These are phyloP conservation scores for Microdochium nivale DNA, from an alignment of 2,329 filamentous ascomycete genomes.

Conservation along the genomic window DNA sequence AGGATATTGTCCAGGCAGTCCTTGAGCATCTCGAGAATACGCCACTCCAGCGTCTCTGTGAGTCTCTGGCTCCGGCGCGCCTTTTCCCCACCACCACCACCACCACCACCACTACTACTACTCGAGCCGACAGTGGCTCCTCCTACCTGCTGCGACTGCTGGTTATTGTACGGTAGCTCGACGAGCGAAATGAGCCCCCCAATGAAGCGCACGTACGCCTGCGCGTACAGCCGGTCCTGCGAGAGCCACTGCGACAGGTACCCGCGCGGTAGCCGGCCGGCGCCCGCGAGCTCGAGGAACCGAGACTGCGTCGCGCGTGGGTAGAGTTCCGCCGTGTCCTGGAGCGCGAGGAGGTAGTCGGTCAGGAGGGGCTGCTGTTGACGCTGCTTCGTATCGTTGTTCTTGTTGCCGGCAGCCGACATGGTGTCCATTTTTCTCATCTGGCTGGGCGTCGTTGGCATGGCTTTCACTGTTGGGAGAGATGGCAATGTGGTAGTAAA, in stretches of 20 bases:
- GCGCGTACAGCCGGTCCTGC: slow-evolving; percentile 21
- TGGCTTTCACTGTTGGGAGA: neutral
- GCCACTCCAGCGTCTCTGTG: slow-evolving; percentile 13
- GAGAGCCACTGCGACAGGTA: slow-evolving; percentile 19
- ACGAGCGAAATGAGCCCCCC: slow-evolving; percentile 19
- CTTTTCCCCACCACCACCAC: neutral
- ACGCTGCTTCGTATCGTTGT: neutral
- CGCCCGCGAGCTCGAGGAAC: slow-evolving; percentile 17
- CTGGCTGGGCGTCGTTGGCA: neutral
- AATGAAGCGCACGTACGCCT: slow-evolving; percentile 21
- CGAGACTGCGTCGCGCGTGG: slow-evolving; percentile 14
- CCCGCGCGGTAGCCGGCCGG: slow-evolving; percentile 13
- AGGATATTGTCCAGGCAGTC: slow-evolving; percentile 15
- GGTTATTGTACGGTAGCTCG: too few relatives aligned
- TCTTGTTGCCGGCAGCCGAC: too few relatives aligned
- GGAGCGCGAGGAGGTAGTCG: slow-evolving; percentile 11
- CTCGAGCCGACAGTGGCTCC: neutral
- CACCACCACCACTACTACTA: neutral
- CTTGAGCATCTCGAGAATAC: slow-evolving; percentile 15
- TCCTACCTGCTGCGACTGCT: neutral
- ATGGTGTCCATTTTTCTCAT: too few relatives aligned
- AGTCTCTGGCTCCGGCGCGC: neutral
- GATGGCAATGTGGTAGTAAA: neutral
- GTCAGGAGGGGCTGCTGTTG: slow-evolving; percentile 5
- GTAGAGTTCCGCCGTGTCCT: slow-evolving; percentile 12